Percentiles rank a stretch among this genome's conserved stretches.
Conservation (phyloP, 2,329 filamentous ascomycete species). For the Huntiella savannae region DNA sequence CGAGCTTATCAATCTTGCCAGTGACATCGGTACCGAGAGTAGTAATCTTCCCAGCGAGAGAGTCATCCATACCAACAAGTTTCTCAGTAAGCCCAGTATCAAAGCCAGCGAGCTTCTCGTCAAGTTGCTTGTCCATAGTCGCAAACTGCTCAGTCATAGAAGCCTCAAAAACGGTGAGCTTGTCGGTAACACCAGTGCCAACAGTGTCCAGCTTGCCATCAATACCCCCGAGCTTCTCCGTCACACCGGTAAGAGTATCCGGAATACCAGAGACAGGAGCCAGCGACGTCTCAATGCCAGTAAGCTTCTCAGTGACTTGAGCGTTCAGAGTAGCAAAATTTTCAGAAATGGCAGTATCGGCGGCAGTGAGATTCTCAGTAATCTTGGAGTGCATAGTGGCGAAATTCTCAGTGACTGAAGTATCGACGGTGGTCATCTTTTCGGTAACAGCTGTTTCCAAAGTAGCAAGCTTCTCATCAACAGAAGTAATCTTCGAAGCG, state of each 20-base stretch:
- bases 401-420: constrained; percentile 9
- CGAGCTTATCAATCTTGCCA: constrained; percentile 33
- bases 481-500: constrained; percentile 5
- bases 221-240: constrained; percentile 2
- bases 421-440: constrained; percentile 7
- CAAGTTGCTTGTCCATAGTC: constrained; percentile 7
- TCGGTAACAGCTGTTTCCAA: constrained; percentile 7
- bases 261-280: background rate
- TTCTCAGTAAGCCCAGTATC: constrained; percentile 7
- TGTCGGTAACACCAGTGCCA: constrained; percentile 2
- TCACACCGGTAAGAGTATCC: background rate
- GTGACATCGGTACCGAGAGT: constrained; percentile 2
- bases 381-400: constrained; percentile 10
- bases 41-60: constrained; percentile 6
- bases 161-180: constrained; percentile 3
- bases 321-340: constrained; percentile 11
- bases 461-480: constrained; percentile 8
- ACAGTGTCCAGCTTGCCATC: constrained; percentile 5
- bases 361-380: constrained; percentile 8
- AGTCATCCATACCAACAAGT: constrained; percentile 9
- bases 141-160: constrained; percentile 8
- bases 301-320: constrained; percentile 6
- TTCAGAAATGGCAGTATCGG: constrained; percentile 9
- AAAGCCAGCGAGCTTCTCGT: constrained; percentile 5
- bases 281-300: constrained; percentile 6